Conservation (phyloP, 108 stramenopile species). For the Cylindrotheca fusiformis region DNA sequence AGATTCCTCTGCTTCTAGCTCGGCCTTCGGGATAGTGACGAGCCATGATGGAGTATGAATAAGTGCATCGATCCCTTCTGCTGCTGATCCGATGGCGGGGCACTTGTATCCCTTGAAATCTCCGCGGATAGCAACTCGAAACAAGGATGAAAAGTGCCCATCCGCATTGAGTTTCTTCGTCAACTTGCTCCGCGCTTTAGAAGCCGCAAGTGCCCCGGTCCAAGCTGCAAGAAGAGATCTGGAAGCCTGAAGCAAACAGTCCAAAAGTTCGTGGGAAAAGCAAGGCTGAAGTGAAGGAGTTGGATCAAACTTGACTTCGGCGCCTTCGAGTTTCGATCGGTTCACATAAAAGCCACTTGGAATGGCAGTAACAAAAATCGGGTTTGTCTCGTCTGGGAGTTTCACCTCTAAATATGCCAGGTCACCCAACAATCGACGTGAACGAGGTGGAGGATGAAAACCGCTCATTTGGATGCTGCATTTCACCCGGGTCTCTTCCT, state of each 20-base stretch:
- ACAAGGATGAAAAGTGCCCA: conserved; percentile 38
- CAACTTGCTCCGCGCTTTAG: conserved; percentile 50
- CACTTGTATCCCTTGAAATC: conserved; percentile 36
- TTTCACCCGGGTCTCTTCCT: conserved; percentile 39
- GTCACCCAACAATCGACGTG: conserved; percentile 85
- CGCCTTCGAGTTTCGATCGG: conserved; percentile 31
- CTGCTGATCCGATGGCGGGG: conserved; percentile 19
- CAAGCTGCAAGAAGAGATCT: conserved; percentile 42
- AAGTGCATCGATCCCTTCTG: conserved; percentile 61
- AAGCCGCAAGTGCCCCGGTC: conserved; percentile 51
- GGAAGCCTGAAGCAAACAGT: conserved; percentile 70
- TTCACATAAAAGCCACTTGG: conserved; percentile 92
- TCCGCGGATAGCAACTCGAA: conserved; percentile 48
- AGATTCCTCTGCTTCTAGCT: conserved; percentile 13
- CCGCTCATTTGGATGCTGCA: conserved; percentile 67
- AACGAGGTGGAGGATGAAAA: conserved; percentile 87
- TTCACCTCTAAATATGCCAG: conserved; percentile 90
- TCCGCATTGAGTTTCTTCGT: conserved; percentile 30
- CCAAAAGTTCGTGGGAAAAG: conserved; percentile 73
- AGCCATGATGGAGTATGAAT: conserved; percentile 75
- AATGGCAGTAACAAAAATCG: conserved; percentile 79
- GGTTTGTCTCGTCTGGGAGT: conserved; percentile 40
- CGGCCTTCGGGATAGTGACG: conserved; percentile 43
- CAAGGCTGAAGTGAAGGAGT: conserved; percentile 69
- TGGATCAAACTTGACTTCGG: conserved; percentile 72